Percentiles rank a stretch among this genome's conserved stretches.
Conservation (phyloP, 2,329 filamentous ascomycete species). For the Aaosphaeria pasadenensis region DNA sequence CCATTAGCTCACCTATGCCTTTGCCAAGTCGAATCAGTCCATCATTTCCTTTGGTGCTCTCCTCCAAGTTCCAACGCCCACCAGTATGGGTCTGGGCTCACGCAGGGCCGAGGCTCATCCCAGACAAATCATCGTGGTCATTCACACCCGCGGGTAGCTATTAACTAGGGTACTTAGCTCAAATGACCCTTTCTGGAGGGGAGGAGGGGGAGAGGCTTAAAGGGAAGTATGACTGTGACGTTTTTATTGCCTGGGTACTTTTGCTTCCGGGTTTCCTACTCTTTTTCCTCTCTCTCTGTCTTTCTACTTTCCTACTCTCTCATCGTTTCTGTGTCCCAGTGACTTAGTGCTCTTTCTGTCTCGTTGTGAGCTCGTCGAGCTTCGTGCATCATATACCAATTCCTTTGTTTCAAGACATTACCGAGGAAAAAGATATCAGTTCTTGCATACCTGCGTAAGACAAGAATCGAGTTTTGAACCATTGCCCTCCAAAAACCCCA, state of each 20-base stretch:
- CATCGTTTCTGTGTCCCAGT: background rate
- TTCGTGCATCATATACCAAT: no score
- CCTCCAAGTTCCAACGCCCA: no score
- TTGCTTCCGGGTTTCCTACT: slow-evolving; percentile 5
- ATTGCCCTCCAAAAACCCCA: no score
- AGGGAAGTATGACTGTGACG: slow-evolving; percentile 18
- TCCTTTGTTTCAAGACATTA: no score
- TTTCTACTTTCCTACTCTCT: background rate
- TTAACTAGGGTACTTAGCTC: background rate
- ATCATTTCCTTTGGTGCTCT: no score
- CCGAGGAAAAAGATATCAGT: no score
- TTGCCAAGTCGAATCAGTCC: no score
- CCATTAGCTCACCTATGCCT: no score
- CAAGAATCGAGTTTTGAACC: no score
- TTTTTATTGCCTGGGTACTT: slow-evolving; percentile 6
- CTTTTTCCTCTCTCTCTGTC: slow-evolving; percentile 4
- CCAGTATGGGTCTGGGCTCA: slow-evolving; percentile 18
- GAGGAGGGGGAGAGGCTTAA: background rate
- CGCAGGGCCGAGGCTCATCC: slow-evolving; percentile 32
- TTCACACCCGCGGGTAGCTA: slow-evolving; percentile 32
- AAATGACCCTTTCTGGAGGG: background rate
- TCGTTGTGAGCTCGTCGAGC: no score
- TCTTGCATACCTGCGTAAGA: no score
- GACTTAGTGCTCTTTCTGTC: background rate
- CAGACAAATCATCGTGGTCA: slow-evolving; percentile 20